phyloP scores from a whole-genome alignment of 1,284 basidiomycete genomes.

The Coniferiporia weirii region DNA sequence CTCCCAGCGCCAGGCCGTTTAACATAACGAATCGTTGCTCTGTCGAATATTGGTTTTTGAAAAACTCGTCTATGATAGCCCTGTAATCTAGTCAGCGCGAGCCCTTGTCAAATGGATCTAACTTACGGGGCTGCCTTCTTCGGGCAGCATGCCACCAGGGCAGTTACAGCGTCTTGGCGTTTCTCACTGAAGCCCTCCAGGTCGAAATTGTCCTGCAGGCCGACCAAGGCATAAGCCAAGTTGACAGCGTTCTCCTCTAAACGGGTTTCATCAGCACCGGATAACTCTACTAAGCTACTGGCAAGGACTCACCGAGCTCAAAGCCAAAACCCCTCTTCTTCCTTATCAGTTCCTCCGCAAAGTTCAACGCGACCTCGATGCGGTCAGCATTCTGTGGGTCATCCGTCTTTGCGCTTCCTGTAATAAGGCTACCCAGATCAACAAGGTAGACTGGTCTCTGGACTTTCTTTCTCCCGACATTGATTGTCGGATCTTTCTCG shows the following conservation, averaged over 20 bases:
- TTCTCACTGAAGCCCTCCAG: slow-evolving; percentile 75
- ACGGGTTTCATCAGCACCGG: slow-evolving; percentile 1
- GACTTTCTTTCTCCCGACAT: slow-evolving; percentile 59
- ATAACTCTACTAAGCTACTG: background rate
- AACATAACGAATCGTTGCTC: slow-evolving; percentile 82
- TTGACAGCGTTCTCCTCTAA: slow-evolving; percentile 86
- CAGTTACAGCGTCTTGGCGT: slow-evolving; percentile 71
- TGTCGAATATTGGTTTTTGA: slow-evolving; percentile 85
- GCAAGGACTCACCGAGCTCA: slow-evolving; percentile 64
- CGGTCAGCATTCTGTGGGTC: slow-evolving; percentile 71
- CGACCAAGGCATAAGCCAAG: slow-evolving; percentile 68
- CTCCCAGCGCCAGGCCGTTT: slow-evolving; percentile 80
- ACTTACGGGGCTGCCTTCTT: slow-evolving; percentile 74
- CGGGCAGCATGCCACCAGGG: slow-evolving; percentile 78
- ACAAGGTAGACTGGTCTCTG: slow-evolving; percentile 76
- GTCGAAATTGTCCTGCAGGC: slow-evolving; percentile 81
- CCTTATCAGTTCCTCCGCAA: slow-evolving; percentile 77
- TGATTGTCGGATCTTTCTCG: slow-evolving; percentile 79
- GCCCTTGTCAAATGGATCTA: background rate
- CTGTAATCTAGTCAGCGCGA: slow-evolving; percentile 36
- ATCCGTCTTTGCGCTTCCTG: slow-evolving; percentile 40
- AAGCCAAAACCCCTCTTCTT: slow-evolving; percentile 78
- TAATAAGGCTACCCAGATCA: slow-evolving; percentile 71
- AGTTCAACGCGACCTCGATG: slow-evolving; percentile 72
- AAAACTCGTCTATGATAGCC: slow-evolving; percentile 86